Percentiles rank a stretch among this genome's conserved stretches.
phyloP scores from a whole-genome alignment of 2,329 filamentous ascomycete species.

The Penicillium rolfsii region DNA sequence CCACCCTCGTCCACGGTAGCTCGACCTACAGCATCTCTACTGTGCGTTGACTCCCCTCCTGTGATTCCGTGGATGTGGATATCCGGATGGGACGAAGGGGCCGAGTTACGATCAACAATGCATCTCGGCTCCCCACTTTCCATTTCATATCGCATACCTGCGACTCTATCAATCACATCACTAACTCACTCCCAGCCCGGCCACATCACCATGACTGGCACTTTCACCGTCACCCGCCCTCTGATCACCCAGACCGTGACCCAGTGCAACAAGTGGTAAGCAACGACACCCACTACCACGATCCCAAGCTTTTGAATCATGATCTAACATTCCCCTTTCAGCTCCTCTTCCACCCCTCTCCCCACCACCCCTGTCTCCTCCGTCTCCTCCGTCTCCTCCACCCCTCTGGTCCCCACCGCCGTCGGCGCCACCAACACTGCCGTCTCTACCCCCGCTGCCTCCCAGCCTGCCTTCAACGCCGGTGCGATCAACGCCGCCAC shows the following conservation, averaged over 20 bases:
- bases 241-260: conserved; percentile 58
- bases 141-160: neutral
- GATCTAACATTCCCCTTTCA: conserved; percentile 16
- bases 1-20: conserved; percentile 64
- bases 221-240: conserved; percentile 65
- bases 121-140: neutral
- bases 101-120: neutral
- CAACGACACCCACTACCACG: neutral
- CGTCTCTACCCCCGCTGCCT: conserved; percentile 28
- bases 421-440: conserved; percentile 19
- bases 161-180: neutral
- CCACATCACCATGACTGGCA: conserved; percentile 72
- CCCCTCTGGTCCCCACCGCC: conserved; percentile 28
- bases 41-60: conserved; percentile 45
- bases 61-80: neutral
- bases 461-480: conserved; percentile 49
- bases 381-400: conserved; percentile 19
- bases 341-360: conserved; percentile 29
- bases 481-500: conserved; percentile 54
- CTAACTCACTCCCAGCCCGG: conserved; percentile 54
- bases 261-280: conserved; percentile 48
- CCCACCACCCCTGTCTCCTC: conserved; percentile 26
- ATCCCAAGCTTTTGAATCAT: neutral
- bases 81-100: neutral
- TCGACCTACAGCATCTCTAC: conserved; percentile 71